These are phyloP conservation scores for Penicillium decumbens DNA, from an alignment of 2,329 filamentous ascomycete species.

Conservation along the genomic window DNA sequence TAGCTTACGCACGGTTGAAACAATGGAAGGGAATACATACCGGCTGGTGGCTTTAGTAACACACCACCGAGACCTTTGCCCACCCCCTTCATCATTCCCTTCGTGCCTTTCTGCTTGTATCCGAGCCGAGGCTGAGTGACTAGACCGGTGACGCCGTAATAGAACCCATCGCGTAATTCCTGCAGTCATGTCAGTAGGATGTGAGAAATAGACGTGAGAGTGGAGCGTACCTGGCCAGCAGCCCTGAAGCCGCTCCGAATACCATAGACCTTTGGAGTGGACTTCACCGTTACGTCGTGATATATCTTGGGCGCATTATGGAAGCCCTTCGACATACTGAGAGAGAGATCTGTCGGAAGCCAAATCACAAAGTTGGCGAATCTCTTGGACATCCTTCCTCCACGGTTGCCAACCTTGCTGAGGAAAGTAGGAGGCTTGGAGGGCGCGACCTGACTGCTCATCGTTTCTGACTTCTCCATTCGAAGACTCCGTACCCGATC, in stretches of 20 bases:
- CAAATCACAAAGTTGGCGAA: slow-evolving; percentile 71
- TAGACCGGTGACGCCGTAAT: slow-evolving; percentile 74
- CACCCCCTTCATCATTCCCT: slow-evolving; percentile 73
- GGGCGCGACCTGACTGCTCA: slow-evolving; percentile 7
- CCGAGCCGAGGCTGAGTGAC: slow-evolving; percentile 72
- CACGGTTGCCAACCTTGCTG: slow-evolving; percentile 9
- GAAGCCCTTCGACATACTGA: slow-evolving; percentile 79
- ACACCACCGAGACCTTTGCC: slow-evolving; percentile 79
- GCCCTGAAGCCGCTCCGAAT: slow-evolving; percentile 70
- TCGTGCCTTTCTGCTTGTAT: slow-evolving; percentile 59
- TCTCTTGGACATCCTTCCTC: slow-evolving; percentile 52
- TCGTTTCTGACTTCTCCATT: slow-evolving; percentile 7
- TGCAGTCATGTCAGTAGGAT: slow-evolving; percentile 17
- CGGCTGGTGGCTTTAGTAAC: slow-evolving; percentile 73
- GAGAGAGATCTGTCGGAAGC: slow-evolving; percentile 77
- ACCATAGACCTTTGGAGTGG: slow-evolving; percentile 70
- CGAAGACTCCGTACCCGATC: slow-evolving; percentile 8
- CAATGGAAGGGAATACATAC: slow-evolving; percentile 39
- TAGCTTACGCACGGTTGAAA: background rate
- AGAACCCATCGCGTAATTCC: slow-evolving; percentile 71
- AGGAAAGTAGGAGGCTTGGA: slow-evolving; percentile 1
- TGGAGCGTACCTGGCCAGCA: slow-evolving; percentile 48
- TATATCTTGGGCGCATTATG: slow-evolving; percentile 82
- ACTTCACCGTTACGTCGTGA: slow-evolving; percentile 74
- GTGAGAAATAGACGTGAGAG: background rate